phyloP scores from a whole-genome alignment of 176 grass and related monocot genomes.

The bread wheat (Triticum aestivum) region IWGSC_CS_RefSeq_v2.1 NC_057803.1:98589270-98589769 shows the following conservation, averaged over 20 bases:
- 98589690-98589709: background rate
- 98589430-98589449: background rate
- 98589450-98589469: background rate
- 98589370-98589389: background rate
- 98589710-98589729: background rate
- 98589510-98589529: background rate
- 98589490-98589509: background rate
- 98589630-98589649: background rate
- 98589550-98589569: background rate
- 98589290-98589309: no score
- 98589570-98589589: background rate
- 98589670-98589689: background rate
- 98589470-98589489: background rate
- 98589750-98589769: background rate
- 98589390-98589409: background rate
- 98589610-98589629: background rate
- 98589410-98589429: background rate
- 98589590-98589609: background rate
- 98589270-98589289: no score
- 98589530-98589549: background rate
- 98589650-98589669: background rate
- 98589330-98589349: no score
- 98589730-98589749: background rate
- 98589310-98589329: no score
- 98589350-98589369: no score